These are phyloP conservation scores for Phyllosticta citriasiana DNA, from an alignment of 2,329 filamentous ascomycete species.

Conservation along the genomic window DNA sequence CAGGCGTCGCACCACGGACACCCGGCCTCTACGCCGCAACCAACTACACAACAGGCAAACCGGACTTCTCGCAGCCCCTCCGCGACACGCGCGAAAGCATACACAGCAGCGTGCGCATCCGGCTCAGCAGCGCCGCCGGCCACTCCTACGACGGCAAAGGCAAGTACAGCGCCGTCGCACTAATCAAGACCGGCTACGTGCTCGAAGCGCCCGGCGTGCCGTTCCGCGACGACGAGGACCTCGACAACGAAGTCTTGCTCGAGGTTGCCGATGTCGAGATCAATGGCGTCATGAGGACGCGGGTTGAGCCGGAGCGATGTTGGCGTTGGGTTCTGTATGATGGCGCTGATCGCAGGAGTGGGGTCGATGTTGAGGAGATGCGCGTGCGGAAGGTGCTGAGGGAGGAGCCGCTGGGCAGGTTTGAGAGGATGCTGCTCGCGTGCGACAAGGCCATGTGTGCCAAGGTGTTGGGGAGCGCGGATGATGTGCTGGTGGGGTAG, in stretches of 20 bases:
- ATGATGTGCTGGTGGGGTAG: too few species aligned
- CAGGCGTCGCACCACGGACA: constrained; percentile 10
- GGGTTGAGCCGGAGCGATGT: not conserved
- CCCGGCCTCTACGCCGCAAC: constrained; percentile 8
- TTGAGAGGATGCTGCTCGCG: constrained; percentile 2
- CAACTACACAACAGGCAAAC: constrained; percentile 9
- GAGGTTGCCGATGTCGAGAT: not conserved
- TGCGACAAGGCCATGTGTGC: not conserved
- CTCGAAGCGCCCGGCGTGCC: not conserved
- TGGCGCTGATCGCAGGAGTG: not conserved
- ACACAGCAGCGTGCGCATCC: constrained; percentile 13
- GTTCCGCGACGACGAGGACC: not conserved
- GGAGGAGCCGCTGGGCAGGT: constrained; percentile 5
- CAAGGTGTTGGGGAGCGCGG: not conserved
- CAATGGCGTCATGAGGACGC: not conserved
- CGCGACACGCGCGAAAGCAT: constrained; percentile 13
- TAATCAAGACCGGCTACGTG: constrained; percentile 1
- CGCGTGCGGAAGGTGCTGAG: not conserved
- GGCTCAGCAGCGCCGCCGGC: constrained; percentile 2
- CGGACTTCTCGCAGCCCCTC: constrained; percentile 3
- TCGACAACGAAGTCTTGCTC: not conserved
- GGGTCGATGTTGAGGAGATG: not conserved
- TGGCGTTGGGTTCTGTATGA: not conserved
- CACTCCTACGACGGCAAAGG: constrained; percentile 7
- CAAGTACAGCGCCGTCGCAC: constrained; percentile 6